Conservation (phyloP, 352 stramenopile species). For the Thalassiosira hispida region DNA sequence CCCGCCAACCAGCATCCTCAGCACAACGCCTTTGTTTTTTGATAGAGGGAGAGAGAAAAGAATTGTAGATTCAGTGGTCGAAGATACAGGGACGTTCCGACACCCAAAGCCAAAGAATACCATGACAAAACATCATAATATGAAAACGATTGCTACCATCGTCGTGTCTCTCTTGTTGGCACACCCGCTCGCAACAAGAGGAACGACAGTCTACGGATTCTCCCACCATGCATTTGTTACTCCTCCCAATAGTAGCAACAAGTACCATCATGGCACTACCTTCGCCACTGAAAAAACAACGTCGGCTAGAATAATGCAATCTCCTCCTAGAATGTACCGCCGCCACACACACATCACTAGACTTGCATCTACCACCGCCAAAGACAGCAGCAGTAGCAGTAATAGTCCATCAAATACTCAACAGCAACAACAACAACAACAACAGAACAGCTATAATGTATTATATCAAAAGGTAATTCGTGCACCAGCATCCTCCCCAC, state of each 20-base stretch:
- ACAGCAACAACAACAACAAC: not conserved
- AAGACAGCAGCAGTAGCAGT: not conserved
- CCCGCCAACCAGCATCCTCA: too few relatives aligned
- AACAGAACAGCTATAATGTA: constrained; percentile 38
- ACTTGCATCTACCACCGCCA: constrained; percentile 11
- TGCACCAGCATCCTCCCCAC: constrained; percentile 5
- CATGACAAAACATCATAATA: not conserved
- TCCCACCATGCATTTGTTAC: not conserved
- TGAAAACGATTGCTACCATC: not conserved
- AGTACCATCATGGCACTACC: not conserved
- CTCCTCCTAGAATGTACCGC: not conserved
- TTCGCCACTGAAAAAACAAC: not conserved
- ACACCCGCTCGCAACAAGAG: not conserved
- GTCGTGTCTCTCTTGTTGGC: constrained; percentile 2
- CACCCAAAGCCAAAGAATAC: too few relatives aligned
- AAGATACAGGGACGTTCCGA: too few relatives aligned
- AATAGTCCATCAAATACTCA: too few relatives aligned
- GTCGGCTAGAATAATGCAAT: not conserved
- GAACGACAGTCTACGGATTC: not conserved
- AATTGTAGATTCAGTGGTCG: too few relatives aligned
- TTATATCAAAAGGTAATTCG: constrained; percentile 54
- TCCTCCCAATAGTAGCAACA: not conserved
- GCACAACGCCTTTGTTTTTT: too few relatives aligned
- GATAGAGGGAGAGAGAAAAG: too few relatives aligned
- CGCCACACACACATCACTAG: not conserved